Percentiles rank a stretch among this genome's conserved stretches.
Evolutionary conservation across 2,329 filamentous ascomycete species (phyloP).

Genomic region (Amphichorda felina): DNA sequence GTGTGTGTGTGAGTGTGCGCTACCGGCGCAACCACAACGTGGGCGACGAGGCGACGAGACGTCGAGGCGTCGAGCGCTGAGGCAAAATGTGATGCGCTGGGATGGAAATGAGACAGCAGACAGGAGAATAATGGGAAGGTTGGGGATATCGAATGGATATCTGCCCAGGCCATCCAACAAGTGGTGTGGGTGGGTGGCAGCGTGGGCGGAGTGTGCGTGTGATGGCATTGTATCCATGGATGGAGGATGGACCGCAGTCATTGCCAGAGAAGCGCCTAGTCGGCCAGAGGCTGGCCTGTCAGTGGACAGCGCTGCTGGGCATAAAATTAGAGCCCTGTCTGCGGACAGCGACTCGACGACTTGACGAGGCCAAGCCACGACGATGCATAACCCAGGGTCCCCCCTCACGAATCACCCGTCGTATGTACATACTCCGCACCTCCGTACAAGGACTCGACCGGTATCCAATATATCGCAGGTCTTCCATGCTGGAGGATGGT

Average conservation of each 20-base stretch:
- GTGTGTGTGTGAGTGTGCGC: too few relatives aligned
- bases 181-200: neutral
- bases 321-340: conserved; percentile 6
- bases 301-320: conserved; percentile 4
- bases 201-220: conserved; percentile 4
- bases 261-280: too few relatives aligned
- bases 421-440: neutral
- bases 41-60: too few relatives aligned
- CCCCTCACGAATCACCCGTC: conserved; percentile 3
- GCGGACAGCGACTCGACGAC: conserved; percentile 1
- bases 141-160: conserved; percentile 1
- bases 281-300: conserved; percentile 1
- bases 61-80: too few relatives aligned
- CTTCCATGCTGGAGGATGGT: neutral
- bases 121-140: neutral
- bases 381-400: conserved; percentile 4
- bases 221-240: too few relatives aligned
- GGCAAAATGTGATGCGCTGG: too few relatives aligned
- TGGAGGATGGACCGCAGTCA: too few relatives aligned
- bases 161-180: too few relatives aligned
- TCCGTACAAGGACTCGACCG: too few relatives aligned
- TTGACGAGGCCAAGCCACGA: conserved; percentile 1
- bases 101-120: conserved; percentile 1
- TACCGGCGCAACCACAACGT: too few relatives aligned
- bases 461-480: too few relatives aligned